Evolutionary conservation across 768 basidiomycete species (phyloP), one percentile per base, ranked within the genome.

Genomic region (Lactifluus rugatus): DNA sequence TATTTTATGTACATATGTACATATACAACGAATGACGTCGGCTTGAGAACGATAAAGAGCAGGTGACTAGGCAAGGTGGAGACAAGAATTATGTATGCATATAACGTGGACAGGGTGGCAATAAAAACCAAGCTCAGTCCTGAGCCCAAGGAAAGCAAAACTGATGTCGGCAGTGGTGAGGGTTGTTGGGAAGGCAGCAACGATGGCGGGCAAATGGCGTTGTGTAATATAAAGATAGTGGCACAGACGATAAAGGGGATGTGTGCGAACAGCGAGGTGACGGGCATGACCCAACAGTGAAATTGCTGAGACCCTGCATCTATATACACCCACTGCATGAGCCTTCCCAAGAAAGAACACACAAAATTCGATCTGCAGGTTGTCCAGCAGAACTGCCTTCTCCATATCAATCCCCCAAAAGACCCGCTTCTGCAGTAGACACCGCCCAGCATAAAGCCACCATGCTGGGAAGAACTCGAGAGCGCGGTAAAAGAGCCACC

Each of bases 351-450:
- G 37, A 34, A 52, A 16, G 36, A 60, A 72, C 84, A 65, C 64
- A 89, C 88, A 83, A 66, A 79, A 78, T 66, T 89, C 88, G 55
- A 89, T 78, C 67, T 89, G 87, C 28, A 87, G 87, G 70, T 89
- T 86, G 65, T 89, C 87, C 48, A 89, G 72, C 28, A 84, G 74
- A 14, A 89, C 86, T 39, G 73, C 83, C 69, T 87, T 88, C 71
- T n/a, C n/a, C n/a, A n/a, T n/a, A n/a, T n/a, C n/a, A n/a, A n/a
- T n/a, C n/a, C n/a, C n/a, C n/a, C n/a, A n/a, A n/a, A n/a, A n/a
- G n/a, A n/a, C n/a, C n/a, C n/a, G n/a, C n/a, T n/a, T n/a, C n/a
- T n/a, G n/a, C n/a, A n/a, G n/a, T n/a, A n/a, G n/a, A n/a, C n/a
- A n/a, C n/a, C n/a, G n/a, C n/a, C n/a, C n/a, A n/a, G n/a, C n/a